Percentiles rank a stretch among this genome's conserved stretches.
Conservation (phyloP, 805 yeast genomes). For the Yamadazyma akitaensis region DNA sequence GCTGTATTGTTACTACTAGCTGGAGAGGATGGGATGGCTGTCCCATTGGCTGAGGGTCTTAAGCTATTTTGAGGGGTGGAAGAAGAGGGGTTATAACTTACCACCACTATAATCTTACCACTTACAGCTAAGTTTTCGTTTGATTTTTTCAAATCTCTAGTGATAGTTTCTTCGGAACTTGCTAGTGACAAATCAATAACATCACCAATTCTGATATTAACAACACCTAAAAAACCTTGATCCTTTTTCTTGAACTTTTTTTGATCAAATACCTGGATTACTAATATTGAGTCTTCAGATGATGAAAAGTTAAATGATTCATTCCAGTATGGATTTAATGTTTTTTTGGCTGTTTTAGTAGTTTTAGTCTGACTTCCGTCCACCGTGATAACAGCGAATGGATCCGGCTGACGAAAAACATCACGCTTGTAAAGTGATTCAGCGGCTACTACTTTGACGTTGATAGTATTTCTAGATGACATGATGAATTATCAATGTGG, state of each 20-base stretch:
- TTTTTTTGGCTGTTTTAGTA: slow-evolving; percentile 89
- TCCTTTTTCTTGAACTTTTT: slow-evolving; percentile 97
- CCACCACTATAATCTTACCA: slow-evolving; percentile 81
- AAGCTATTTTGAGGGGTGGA: background rate
- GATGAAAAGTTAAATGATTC: slow-evolving; percentile 78
- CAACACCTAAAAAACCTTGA: slow-evolving; percentile 97
- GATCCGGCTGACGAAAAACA: slow-evolving; percentile 94
- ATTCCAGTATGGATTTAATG: slow-evolving; percentile 97
- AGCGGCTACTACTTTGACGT: slow-evolving; percentile 86
- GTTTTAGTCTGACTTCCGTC: slow-evolving; percentile 96
- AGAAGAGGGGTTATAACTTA: slow-evolving; percentile 43
- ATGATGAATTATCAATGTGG: slow-evolving; percentile 2
- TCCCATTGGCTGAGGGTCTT: slow-evolving; percentile 8
- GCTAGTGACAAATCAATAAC: slow-evolving; percentile 63
- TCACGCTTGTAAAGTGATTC: slow-evolving; percentile 95
- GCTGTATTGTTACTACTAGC: slow-evolving; percentile 8
- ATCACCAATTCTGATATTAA: slow-evolving; percentile 86
- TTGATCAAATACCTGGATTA: slow-evolving; percentile 94
- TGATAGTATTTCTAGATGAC: slow-evolving; percentile 29
- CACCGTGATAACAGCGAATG: slow-evolving; percentile 95
- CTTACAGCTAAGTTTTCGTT: slow-evolving; percentile 91
- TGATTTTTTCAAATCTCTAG: slow-evolving; percentile 86
- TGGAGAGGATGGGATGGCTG: background rate
- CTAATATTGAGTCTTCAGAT: slow-evolving; percentile 80
- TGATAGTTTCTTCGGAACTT: slow-evolving; percentile 74